phyloP scores from a whole-genome alignment of 192 early-diverging fungal genomes.

The Spizellomyces sp. region DNA sequence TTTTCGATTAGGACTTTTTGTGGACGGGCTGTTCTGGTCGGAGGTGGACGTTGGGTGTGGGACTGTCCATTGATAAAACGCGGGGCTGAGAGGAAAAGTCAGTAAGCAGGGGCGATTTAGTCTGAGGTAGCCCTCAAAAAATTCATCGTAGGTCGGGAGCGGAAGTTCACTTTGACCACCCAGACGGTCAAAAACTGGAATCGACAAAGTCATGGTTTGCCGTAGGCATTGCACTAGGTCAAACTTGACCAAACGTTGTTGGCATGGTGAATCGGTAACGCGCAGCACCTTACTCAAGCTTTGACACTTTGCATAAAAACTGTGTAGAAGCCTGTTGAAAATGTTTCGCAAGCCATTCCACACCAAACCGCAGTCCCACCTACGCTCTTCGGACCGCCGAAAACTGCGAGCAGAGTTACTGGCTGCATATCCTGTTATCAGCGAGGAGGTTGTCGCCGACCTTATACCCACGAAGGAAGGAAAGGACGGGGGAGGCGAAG shows the following conservation, averaged over 20 bases:
- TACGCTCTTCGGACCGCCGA: conserved; percentile 70
- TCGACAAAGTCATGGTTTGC: too few relatives aligned
- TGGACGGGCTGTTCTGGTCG: not conserved
- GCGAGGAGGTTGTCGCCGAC: conserved; percentile 4
- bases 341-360: conserved; percentile 68
- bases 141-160: conserved; percentile 13
- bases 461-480: conserved; percentile 39
- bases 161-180: conserved; percentile 11
- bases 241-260: not conserved
- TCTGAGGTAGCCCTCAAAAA: not conserved
- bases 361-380: conserved; percentile 67
- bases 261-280: not conserved
- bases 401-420: conserved; percentile 66
- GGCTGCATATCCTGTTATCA: conserved; percentile 18
- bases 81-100: conserved; percentile 17
- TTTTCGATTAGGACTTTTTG: not conserved
- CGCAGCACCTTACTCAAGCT: not conserved
- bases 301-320: not conserved
- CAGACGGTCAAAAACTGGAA: too few relatives aligned
- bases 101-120: conserved; percentile 13
- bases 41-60: not conserved
- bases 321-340: not conserved
- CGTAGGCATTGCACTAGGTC: too few relatives aligned
- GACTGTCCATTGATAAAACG: conserved; percentile 15
- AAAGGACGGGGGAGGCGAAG: conserved; percentile 48